A percentile compares a stretch with the other conserved stretches of the same genome.
Evolutionary conservation across 257 asterid species (phyloP).

Genomic region (Anisodus tanguticus): DNA sequence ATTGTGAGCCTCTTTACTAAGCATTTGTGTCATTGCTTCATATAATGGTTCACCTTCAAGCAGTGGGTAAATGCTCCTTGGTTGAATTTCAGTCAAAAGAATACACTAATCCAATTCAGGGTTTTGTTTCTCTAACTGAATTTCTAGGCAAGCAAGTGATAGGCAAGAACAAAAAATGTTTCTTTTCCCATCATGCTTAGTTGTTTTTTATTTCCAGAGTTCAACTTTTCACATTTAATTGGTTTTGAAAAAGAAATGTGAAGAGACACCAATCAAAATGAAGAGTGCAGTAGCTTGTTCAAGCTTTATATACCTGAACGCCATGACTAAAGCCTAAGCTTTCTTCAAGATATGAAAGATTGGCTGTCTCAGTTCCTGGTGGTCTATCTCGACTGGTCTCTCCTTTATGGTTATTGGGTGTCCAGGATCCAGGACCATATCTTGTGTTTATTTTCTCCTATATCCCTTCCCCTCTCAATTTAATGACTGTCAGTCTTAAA

Average conservation of each 20-base stretch:
- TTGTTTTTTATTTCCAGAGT: background rate
- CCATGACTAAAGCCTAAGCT: background rate
- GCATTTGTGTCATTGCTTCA: constrained; percentile 18
- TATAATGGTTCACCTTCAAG: background rate
- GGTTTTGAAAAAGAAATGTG: background rate
- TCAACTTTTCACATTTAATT: background rate
- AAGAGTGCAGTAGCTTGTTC: background rate
- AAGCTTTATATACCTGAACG: constrained; percentile 1
- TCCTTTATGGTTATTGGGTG: background rate
- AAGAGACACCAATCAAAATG: constrained; percentile 18
- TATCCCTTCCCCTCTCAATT: constrained; percentile 3
- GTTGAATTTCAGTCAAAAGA: constrained; percentile 17
- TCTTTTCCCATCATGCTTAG: background rate
- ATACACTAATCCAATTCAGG: background rate
- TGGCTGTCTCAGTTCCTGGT: background rate
- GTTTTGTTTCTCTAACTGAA: constrained; percentile 1
- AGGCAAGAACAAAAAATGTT: background rate
- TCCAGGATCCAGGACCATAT: background rate
- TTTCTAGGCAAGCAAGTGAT: background rate
- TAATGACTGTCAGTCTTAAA: background rate
- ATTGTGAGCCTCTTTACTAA: constrained; percentile 14
- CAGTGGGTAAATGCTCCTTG: background rate
- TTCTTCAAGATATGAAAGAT: background rate
- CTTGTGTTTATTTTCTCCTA: constrained; percentile 14
- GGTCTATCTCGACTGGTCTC: constrained; percentile 1